Evolutionary conservation across 2,329 filamentous ascomycete species (phyloP), one percentile per base, ranked within the genome.

Genomic region (Fusarium floridanum): DNA sequence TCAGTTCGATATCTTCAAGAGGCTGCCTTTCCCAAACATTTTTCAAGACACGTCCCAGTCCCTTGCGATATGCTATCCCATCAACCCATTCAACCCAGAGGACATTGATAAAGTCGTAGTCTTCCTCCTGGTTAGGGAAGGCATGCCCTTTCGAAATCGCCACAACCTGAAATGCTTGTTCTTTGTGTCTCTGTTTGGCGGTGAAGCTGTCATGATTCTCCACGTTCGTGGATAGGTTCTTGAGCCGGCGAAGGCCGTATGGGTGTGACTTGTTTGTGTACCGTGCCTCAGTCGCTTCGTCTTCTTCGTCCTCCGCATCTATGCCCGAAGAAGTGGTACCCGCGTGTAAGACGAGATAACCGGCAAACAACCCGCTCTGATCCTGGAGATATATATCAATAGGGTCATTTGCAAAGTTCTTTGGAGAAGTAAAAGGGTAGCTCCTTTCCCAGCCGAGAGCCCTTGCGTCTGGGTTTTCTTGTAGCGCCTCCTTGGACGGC

Each of bases 261-360:
- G 4, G 17, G 9, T 16, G 9, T 5, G 45, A 11, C 24, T 9
- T 16, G 16, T 9, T 2, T 16, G 43, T 24, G 4, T 24, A 6
- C 43, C 0, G 4, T 45, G 1, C 43, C 12, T 24, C 12, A 5
- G 43, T 24, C 6, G 5, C 0, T 5, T 17, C 14, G 2, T 5
- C 8, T 2, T 29, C 22, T 6, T n/a, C 16, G 24, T 17, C 16
- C 16, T 29, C 16, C 9, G 14, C 9, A 50, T n/a, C 8, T 16
- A 27, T 17, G 8, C 16, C 10, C 8, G 24, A 17, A 27, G 8
- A 27, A 27, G 8, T 17, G 27, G 14, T 6, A n/a, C 22, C 24
- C 14, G 45, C 45, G 24, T 50, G 45, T 5, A 50, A 17, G 45
- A 10, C 17, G 24, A 50, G 45, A n/a, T 27, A 50, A n/a, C 45